Base-by-base conservation (phyloP, 129 eudicot species). In the Arctium minus region DNA sequence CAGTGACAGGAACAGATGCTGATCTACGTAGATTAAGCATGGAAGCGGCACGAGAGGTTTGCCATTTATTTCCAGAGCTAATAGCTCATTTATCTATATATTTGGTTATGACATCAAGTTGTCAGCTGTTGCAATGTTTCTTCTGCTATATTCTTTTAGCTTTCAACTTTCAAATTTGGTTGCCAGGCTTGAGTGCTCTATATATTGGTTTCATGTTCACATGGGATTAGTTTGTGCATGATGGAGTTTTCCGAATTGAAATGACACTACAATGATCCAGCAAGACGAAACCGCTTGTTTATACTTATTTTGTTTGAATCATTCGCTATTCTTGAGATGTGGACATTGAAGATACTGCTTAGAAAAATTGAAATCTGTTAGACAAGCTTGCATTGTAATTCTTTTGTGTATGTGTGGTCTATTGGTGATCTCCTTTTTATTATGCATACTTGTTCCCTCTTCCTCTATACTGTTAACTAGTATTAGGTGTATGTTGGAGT, bases 1-100 rank as follows among this genome's bases (percentile, higher is more conserved):
- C 97, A 42, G 97, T 96, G 6, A 96, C 99, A 27, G 99, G 99
- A 84, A 96, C 99, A 2, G 99, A 96, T 88, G 99, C 99, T 36
- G 99, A 96, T 84, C 89, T 96, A 18, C 94, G 97, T 17, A 91
- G 97, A 85, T 90, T 96, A 85, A 96, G 97, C 94, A 96, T 96
- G 99, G 97, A 96, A 81, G 97, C 97, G 38, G 97, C 99, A 37
- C 80, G 93, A 75, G 99, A 96, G 97, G 99, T 95, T 74, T 60
- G 88, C 60, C 9, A 29, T 79, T 79, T 11, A 5, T 53, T 79
- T 48, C 42, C 42, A 30, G 53, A 17, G 67, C 38, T 80, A 48
- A 74, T 79, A 81, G 18, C 64, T 67, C 33, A 42, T 35, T n/a
- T 65, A 30, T 60, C 11, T 17, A 17, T 74, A 22, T 22, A 74